Base-by-base conservation (phyloP, 2,329 filamentous ascomycete species). In the Xylaria arbuscula region DNA sequence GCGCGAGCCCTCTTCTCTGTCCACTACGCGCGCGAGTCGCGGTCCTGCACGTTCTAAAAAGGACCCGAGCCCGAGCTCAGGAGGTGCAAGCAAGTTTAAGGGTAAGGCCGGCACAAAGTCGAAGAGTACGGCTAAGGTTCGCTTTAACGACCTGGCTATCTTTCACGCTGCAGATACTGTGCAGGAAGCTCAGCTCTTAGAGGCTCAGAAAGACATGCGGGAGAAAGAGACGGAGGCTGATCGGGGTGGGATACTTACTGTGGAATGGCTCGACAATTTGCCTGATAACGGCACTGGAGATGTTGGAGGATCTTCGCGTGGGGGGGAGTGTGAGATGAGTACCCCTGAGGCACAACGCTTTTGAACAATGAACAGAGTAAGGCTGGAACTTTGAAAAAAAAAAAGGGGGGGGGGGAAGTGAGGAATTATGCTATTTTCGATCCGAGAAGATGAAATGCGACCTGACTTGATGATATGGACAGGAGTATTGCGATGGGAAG, bases 261-360 rank as follows among this genome's bases (percentile, higher is more conserved):
- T 70, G 34, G 47, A 61, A n/a, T 73, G 64, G 69, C 72, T 75
- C 13, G 69, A 71, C 51, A 54, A 45, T 3, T 34, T 56, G 7
- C 28, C 51, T 9, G 57, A 55, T 3, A 4, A 42, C 7, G 54
- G 45, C 5, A 1, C 6, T 1, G 17, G 63, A 10, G 47, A 56
- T 5, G 34, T 34, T 17, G 8, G 19, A 56, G 50, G n/a, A 22
- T 8, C 15, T 34, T 22, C 15, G 22, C 10, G 7, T 9, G n/a
- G 28, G 2, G 19, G 54, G 22, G 24, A 64, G 24, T 8, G 13
- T 32, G 50, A 60, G 28, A 32, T 8, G 32, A 34, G 45, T 17
- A 24, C 13, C 5, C 5, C n/a, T 2, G 40, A 50, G n/a, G 9
- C 28, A 17, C 28, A 60, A 60, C 2, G 8, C 3, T 51, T 15